Conservation (phyloP, 2,329 filamentous ascomycete genomes). For the Tolypocladium capitatum region DNA sequence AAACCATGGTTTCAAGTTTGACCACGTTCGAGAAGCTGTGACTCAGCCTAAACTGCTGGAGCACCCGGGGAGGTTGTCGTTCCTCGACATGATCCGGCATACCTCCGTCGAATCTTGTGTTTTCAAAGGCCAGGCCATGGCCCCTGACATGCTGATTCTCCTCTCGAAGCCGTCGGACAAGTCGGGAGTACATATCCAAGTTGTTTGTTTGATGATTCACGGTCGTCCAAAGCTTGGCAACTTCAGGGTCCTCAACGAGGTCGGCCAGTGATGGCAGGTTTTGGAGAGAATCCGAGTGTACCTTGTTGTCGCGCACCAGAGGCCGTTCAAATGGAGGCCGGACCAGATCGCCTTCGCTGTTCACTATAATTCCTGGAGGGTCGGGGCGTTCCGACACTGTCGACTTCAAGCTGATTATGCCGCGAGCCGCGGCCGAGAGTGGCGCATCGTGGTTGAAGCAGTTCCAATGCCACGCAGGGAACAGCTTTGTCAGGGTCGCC, state of each 20-base stretch:
- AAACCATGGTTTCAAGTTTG: neutral
- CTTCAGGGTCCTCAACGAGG: slow-evolving; percentile 2
- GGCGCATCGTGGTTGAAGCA: slow-evolving; percentile 20
- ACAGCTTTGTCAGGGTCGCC: slow-evolving; percentile 10
- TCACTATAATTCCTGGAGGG: slow-evolving; percentile 1
- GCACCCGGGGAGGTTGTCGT: slow-evolving; percentile 3
- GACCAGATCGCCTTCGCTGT: slow-evolving; percentile 5
- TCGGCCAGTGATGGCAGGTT: slow-evolving; percentile 13
- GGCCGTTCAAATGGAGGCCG: slow-evolving; percentile 1
- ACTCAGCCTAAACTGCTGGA: neutral
- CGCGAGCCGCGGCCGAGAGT: slow-evolving; percentile 5
- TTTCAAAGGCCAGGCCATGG: neutral
- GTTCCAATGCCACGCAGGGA: slow-evolving; percentile 11
- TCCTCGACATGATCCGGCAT: slow-evolving; percentile 10
- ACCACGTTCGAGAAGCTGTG: neutral
- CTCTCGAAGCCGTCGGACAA: neutral
- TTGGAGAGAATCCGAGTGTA: slow-evolving; percentile 15
- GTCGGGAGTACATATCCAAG: slow-evolving; percentile 10
- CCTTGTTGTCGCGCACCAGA: slow-evolving; percentile 14
- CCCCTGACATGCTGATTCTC: neutral
- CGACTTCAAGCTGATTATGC: slow-evolving; percentile 10
- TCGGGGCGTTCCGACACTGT: slow-evolving; percentile 3
- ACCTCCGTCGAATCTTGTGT: slow-evolving; percentile 3
- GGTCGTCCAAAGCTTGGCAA: neutral
- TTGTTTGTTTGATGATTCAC: slow-evolving; percentile 6